Percentiles rank a stretch among this genome's conserved stretches.
These are phyloP conservation scores for Spergularia bocconei DNA, from an alignment of 148 eudicot genomes.

Conservation along the genomic window DNA sequence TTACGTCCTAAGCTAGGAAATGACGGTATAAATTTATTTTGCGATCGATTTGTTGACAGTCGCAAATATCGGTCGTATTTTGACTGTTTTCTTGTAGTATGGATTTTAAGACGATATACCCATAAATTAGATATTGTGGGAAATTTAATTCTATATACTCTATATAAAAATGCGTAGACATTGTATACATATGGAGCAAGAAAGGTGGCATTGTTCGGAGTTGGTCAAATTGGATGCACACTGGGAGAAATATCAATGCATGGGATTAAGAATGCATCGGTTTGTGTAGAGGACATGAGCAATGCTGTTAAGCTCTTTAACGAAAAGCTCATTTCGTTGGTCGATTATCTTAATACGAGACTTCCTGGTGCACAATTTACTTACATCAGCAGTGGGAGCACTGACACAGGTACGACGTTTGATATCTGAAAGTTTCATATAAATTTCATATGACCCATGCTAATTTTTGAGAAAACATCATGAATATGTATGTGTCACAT, in stretches of 20 bases:
- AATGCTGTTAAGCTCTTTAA: slow-evolving; percentile 22
- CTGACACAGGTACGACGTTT: slow-evolving; percentile 4
- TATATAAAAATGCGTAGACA: background rate
- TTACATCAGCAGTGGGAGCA: slow-evolving; percentile 17
- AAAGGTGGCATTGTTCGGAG: slow-evolving; percentile 34
- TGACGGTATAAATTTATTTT: too few species aligned
- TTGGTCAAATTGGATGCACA: slow-evolving; percentile 31
- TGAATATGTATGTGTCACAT: too few species aligned
- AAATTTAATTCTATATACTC: too few species aligned
- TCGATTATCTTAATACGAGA: slow-evolving; percentile 20
- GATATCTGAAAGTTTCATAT: background rate
- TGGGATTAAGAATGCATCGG: slow-evolving; percentile 13
- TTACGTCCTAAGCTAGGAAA: too few species aligned
- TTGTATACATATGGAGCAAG: slow-evolving; percentile 35
- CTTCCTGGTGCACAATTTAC: slow-evolving; percentile 27
- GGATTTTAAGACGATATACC: too few species aligned
- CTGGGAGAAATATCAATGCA: slow-evolving; percentile 27
- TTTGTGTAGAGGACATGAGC: slow-evolving; percentile 25
- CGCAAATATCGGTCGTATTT: too few species aligned
- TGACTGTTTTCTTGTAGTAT: too few species aligned
- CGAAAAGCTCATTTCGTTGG: slow-evolving; percentile 13
- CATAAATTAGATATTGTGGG: too few species aligned
- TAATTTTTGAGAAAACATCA: too few species aligned
- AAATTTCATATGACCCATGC: too few species aligned
- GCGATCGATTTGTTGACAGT: too few species aligned